These are phyloP conservation scores for Haemoproteus tartakovskyi DNA, from an alignment of 169 alveolate genomes.

Conservation along the genomic window DNA sequence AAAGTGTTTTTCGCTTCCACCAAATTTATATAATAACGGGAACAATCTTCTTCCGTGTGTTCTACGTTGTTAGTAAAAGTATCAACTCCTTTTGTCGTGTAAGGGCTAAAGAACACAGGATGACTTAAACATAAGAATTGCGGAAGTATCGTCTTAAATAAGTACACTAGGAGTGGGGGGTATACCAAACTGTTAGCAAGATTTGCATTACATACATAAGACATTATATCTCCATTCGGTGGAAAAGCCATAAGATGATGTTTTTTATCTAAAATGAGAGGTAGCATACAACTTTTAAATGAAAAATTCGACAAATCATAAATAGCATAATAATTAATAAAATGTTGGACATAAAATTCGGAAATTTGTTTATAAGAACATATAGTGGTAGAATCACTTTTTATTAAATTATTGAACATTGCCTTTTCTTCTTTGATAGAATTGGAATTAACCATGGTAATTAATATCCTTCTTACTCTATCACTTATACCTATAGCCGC, in stretches of 20 bases:
- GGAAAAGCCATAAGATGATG: neutral
- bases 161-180: slow-evolving; percentile 48
- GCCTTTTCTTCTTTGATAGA: too few species aligned
- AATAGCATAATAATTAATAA: slow-evolving; percentile 24
- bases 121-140: slow-evolving; percentile 59
- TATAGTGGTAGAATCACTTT: slow-evolving; percentile 3
- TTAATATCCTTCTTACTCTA: neutral
- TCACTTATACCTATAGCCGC: neutral
- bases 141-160: slow-evolving; percentile 51
- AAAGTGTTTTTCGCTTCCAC: slow-evolving; percentile 23
- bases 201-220: neutral
- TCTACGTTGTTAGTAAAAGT: slow-evolving; percentile 2
- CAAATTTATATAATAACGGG: too few species aligned
- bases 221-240: neutral
- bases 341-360: slow-evolving; percentile 53
- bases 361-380: slow-evolving; percentile 52
- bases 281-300: slow-evolving; percentile 52
- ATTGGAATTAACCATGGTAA: neutral
- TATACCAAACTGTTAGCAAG: slow-evolving; percentile 11
- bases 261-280: slow-evolving; percentile 16
- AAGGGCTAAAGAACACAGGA: slow-evolving; percentile 23
- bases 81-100: too few species aligned
- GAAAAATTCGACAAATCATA: slow-evolving; percentile 41
- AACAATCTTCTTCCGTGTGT: too few species aligned
- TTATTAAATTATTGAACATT: slow-evolving; percentile 2